phyloP scores from a whole-genome alignment of 352 stramenopile species.

The Globisporangium irregulare region DNA sequence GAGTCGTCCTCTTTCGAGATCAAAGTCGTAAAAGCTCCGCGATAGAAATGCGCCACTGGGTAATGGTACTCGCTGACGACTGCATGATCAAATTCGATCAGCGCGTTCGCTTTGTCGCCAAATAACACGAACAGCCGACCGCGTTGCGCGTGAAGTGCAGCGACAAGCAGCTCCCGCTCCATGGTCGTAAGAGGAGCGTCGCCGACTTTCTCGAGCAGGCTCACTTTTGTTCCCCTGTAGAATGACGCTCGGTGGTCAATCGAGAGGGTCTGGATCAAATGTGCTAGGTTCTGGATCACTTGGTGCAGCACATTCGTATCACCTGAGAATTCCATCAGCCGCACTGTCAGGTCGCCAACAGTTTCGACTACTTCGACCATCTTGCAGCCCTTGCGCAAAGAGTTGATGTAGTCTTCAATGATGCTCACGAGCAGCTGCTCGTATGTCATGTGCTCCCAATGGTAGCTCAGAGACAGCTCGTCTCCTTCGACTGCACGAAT shows the following conservation, averaged over 20 bases:
- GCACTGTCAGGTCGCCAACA: slow-evolving; percentile 63
- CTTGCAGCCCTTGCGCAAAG: slow-evolving; percentile 64
- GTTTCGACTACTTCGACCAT: slow-evolving; percentile 76
- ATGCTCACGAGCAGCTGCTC: slow-evolving; percentile 55
- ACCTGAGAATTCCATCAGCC: slow-evolving; percentile 61
- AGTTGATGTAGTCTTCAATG: slow-evolving; percentile 75
- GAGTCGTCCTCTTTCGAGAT: slow-evolving; percentile 26
- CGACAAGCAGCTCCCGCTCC: slow-evolving; percentile 48
- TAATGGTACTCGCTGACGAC: slow-evolving; percentile 82
- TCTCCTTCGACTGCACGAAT: slow-evolving; percentile 65
- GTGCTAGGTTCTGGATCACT: slow-evolving; percentile 59
- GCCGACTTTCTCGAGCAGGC: slow-evolving; percentile 1
- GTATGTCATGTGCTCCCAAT: slow-evolving; percentile 70
- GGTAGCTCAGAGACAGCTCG: slow-evolving; percentile 54
- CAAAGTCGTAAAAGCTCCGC: slow-evolving; percentile 59
- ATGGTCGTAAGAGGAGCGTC: slow-evolving; percentile 22
- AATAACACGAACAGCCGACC: slow-evolving; percentile 61
- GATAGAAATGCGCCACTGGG: slow-evolving; percentile 74
- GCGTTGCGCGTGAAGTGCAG: slow-evolving; percentile 59
- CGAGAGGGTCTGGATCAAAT: slow-evolving; percentile 50
- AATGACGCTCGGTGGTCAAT: slow-evolving; percentile 36
- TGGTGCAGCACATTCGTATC: slow-evolving; percentile 58
- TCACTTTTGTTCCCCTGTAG: slow-evolving; percentile 12
- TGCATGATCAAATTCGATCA: slow-evolving; percentile 65
- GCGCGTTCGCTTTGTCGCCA: slow-evolving; percentile 41